phyloP scores from a whole-genome alignment of 371 early-diverging fungal species.

The Mortierella sp. region DNA sequence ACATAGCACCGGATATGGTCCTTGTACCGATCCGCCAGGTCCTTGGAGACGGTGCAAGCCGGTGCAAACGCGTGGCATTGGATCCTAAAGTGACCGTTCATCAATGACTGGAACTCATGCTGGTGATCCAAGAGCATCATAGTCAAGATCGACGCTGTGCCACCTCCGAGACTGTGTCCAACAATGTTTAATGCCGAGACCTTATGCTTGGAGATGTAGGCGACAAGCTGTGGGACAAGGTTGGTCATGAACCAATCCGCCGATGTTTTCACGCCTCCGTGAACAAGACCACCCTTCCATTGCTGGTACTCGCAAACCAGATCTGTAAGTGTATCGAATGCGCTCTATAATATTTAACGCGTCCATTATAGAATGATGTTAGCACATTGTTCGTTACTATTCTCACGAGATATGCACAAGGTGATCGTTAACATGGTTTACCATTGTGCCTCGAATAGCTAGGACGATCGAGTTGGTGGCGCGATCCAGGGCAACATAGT shows the following conservation, averaged over 20 bases:
- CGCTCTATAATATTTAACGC: slow-evolving; percentile 64
- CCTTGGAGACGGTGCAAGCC: slow-evolving; percentile 77
- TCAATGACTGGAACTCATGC: slow-evolving; percentile 64
- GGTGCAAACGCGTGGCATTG: slow-evolving; percentile 72
- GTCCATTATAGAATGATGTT: not conserved
- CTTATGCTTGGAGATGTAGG: slow-evolving; percentile 75
- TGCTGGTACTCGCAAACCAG: slow-evolving; percentile 88
- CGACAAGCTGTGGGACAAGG: slow-evolving; percentile 77
- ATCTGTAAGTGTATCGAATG: slow-evolving; percentile 88
- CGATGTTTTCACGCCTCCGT: slow-evolving; percentile 84
- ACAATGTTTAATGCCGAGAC: slow-evolving; percentile 75
- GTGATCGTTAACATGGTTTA: slow-evolving; percentile 31
- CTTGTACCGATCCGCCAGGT: slow-evolving; percentile 74
- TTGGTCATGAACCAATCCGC: slow-evolving; percentile 85
- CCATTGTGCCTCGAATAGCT: slow-evolving; percentile 89
- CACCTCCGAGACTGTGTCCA: slow-evolving; percentile 90
- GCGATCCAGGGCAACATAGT: slow-evolving; percentile 83
- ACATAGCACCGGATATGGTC: slow-evolving; percentile 83
- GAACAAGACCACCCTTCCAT: slow-evolving; percentile 91
- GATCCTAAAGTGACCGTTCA: slow-evolving; percentile 61
- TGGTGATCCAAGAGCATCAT: slow-evolving; percentile 80
- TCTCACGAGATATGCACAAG: not conserved
- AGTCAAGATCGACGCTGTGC: slow-evolving; percentile 83
- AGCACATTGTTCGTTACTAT: not conserved
- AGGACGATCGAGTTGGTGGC: slow-evolving; percentile 80